These are phyloP conservation scores for Gossypium raimondii DNA, from an alignment of 345 rosid genomes.

Conservation along the genomic window DNA sequence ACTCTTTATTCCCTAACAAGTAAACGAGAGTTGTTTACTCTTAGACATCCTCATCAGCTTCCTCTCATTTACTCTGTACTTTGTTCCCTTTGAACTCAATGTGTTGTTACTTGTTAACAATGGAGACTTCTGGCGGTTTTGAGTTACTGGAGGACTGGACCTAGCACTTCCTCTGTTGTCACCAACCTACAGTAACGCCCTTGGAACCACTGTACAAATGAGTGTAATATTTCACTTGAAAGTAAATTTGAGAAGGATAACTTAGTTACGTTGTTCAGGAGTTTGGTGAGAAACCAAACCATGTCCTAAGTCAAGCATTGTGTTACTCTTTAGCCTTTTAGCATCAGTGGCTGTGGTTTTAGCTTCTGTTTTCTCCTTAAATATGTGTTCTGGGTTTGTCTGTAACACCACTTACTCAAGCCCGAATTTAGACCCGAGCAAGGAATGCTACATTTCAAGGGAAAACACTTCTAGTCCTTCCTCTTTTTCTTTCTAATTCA, in stretches of 20 bases:
- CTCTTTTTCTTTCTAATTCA: too few species aligned
- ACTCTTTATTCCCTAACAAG: not conserved
- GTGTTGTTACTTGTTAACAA: not conserved
- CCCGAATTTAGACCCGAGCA: too few species aligned
- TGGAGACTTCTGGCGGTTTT: not conserved
- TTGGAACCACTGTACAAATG: not conserved
- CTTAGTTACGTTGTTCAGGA: not conserved
- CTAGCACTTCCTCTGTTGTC: not conserved
- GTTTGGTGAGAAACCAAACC: not conserved
- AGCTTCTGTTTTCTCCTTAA: not conserved
- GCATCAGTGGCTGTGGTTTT: not conserved
- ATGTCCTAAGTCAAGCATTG: not conserved
- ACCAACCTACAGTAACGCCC: constrained; percentile 1
- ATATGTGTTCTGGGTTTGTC: not conserved
- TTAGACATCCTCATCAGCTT: not conserved
- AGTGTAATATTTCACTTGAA: not conserved
- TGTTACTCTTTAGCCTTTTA: not conserved
- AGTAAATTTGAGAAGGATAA: constrained; percentile 1
- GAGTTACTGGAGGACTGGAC: not conserved
- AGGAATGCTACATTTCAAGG: too few species aligned
- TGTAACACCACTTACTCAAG: not conserved
- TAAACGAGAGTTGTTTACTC: not conserved
- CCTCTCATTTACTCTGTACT: not conserved
- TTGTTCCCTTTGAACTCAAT: not conserved
- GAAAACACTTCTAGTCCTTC: too few species aligned